Evolutionary conservation across 2,329 filamentous ascomycete genomes (phyloP), one percentile per base, ranked within the genome.

Genomic region (Ceratocystis cacaofunesta): DNA sequence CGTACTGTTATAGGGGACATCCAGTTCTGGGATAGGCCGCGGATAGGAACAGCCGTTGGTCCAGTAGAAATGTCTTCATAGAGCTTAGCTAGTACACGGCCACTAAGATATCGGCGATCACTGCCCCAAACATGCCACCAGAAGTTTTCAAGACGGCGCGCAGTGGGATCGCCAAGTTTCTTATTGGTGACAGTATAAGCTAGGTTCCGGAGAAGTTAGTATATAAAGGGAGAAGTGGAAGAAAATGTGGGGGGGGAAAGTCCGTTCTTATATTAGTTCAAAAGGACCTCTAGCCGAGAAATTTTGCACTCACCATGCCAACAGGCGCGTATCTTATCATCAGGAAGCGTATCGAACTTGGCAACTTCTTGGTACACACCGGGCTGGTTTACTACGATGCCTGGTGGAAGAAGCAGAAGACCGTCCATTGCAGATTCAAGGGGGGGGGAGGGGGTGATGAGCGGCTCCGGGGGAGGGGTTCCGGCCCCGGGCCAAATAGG

Each of bases 121-220:
- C 84, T 85, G 43, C 83, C 82, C 78, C 82, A 82, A 64, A 86
- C 81, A 70, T 85, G 83, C 80, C 82, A 85, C 83, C 83, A 86
- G 69, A 85, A 85, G 70, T 85, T 83, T 71, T 86, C 83, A 22
- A 85, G 74, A 19, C 84, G 81, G 67, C 80, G 80, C 32, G 83
- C 82, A 2, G 82, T 85, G n/a, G 83, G 83, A 69, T 86, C 83
- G 67, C 79, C 77, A 41, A 85, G 77, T 69, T 78, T 79, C 70
- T 81, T 80, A 68, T 81, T 80, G 17, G 82, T 85, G 36, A 78
- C 83, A 10, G 83, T 83, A 69, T 85, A 86, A 4, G 84, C 83
- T 85, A 17, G 43, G 22, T 28, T 52, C 10, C 41, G 36, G 50
- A 62, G 41, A 62, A 30, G 61, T 62, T 30, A 48, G 41, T 48